Percentiles rank a stretch among this genome's conserved stretches.
phyloP scores from a whole-genome alignment of 169 alveolate species.

The Plasmodium blacklocki region DNA sequence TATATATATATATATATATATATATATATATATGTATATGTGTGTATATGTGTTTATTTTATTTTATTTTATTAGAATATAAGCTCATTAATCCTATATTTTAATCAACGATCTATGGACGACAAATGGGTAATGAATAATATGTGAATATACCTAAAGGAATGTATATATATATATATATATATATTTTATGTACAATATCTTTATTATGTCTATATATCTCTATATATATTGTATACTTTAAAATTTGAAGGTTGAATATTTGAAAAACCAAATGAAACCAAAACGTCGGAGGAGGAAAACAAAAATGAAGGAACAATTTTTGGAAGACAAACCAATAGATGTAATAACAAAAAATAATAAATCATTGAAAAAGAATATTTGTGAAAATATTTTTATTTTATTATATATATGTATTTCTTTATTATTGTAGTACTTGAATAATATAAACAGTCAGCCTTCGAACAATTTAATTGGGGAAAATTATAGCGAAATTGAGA shows the following conservation, averaged over 20 bases:
- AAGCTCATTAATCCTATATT: constrained; percentile 42
- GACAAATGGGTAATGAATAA: constrained; percentile 39
- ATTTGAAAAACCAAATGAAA: constrained; percentile 52
- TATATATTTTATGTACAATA: neutral
- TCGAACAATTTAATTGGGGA: constrained; percentile 4
- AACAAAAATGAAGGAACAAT: constrained; percentile 42
- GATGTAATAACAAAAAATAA: constrained; percentile 25
- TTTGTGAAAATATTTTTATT: neutral
- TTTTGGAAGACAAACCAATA: constrained; percentile 51
- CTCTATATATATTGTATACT: neutral
- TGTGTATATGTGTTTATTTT: neutral
- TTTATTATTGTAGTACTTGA: constrained; percentile 21
- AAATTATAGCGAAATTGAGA: constrained; percentile 6
- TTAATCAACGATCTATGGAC: constrained; percentile 56
- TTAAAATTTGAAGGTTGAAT: constrained; percentile 20
- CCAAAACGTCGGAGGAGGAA: constrained; percentile 59
- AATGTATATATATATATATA: neutral
- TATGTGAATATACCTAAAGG: neutral
- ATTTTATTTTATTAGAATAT: constrained; percentile 28
- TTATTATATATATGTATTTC: neutral
- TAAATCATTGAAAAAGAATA: neutral
- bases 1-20: neutral
- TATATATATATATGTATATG: neutral
- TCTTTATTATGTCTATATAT: neutral
- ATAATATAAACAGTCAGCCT: constrained; percentile 2